Evolutionary conservation across 768 basidiomycete species (phyloP).

Genomic region (Panus rudis): DNA sequence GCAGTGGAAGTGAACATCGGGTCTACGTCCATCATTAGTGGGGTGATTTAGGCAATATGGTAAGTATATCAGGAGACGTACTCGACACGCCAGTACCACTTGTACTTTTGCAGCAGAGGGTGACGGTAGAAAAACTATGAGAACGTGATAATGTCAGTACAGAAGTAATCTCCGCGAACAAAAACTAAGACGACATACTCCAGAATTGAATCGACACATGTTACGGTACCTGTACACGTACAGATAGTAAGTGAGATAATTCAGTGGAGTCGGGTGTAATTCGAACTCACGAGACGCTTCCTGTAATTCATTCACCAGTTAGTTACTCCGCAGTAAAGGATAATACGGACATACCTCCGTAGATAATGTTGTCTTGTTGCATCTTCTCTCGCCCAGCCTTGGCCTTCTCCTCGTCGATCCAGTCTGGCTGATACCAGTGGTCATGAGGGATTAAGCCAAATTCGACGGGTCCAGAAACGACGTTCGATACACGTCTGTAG

Average conservation of each 20-base stretch:
- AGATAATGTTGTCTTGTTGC: conserved; percentile 39
- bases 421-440: conserved; percentile 67
- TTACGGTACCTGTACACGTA: conserved; percentile 47
- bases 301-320: conserved; percentile 17
- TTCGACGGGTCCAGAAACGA: conserved; percentile 29
- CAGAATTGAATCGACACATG: conserved; percentile 74
- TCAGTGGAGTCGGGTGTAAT: neutral
- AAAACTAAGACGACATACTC: conserved; percentile 31
- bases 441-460: conserved; percentile 54
- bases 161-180: neutral
- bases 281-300: conserved; percentile 36
- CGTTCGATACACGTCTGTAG: conserved; percentile 15
- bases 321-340: conserved; percentile 5
- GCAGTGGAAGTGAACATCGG: conserved; percentile 72
- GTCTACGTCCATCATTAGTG: conserved; percentile 34
- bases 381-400: conserved; percentile 44
- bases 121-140: conserved; percentile 57
- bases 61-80: conserved; percentile 8
- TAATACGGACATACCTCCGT: conserved; percentile 33
- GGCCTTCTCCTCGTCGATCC: conserved; percentile 65
- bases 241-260: neutral
- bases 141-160: neutral
- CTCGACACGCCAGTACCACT: conserved; percentile 82
- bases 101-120: conserved; percentile 53
- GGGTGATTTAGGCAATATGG: neutral